These are phyloP conservation scores for Millerozyma miso DNA, from an alignment of 805 yeast genomes.

Conservation along the genomic window DNA sequence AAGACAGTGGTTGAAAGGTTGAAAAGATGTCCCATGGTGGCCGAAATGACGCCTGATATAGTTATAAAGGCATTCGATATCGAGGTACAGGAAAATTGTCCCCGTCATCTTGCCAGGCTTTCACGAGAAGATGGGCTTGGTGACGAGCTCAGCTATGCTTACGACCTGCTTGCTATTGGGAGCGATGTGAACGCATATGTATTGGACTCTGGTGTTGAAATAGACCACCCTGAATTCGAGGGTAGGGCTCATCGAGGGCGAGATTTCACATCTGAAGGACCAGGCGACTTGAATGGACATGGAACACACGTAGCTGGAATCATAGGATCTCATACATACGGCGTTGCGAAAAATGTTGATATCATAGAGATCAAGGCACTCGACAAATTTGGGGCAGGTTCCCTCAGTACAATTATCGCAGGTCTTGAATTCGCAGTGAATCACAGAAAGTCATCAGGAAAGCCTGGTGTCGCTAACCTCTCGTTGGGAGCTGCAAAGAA, in stretches of 20 bases:
- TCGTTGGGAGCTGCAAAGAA: constrained; percentile 76
- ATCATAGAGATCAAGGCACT: constrained; percentile 75
- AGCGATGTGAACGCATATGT: constrained; percentile 68
- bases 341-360: constrained; percentile 51
- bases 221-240: constrained; percentile 58
- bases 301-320: constrained; percentile 11
- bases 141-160: constrained; percentile 39
- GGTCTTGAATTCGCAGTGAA: constrained; percentile 67
- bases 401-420: constrained; percentile 57
- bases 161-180: constrained; percentile 47
- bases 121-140: constrained; percentile 42
- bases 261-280: constrained; percentile 57
- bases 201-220: constrained; percentile 75
- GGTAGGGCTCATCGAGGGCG: constrained; percentile 58
- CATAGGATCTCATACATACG: constrained; percentile 33
- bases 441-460: constrained; percentile 37
- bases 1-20: constrained; percentile 44
- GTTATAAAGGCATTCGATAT: constrained; percentile 52
- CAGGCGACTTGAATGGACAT: constrained; percentile 53
- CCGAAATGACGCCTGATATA: constrained; percentile 66
- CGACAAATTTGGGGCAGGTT: constrained; percentile 65
- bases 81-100: constrained; percentile 42
- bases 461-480: constrained; percentile 65
- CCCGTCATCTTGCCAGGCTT: constrained; percentile 64
- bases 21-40: constrained; percentile 56